Evolutionary conservation across 208 protist species (phyloP).

Genomic region (Vickermania spadyakhi): DNA sequence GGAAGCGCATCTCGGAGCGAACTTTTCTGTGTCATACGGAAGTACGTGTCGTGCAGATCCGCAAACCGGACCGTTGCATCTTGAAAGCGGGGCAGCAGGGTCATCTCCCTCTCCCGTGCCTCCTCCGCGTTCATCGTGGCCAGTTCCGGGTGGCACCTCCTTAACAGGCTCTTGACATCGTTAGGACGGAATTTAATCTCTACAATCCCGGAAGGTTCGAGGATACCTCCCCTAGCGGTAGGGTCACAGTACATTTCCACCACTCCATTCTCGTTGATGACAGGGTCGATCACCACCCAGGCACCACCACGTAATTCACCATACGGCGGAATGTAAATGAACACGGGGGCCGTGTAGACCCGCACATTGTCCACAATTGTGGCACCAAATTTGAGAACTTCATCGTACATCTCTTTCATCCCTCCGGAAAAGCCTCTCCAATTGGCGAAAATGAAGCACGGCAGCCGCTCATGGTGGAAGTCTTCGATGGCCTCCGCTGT

Average conservation of each 20-base stretch:
- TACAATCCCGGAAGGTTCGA: constrained; percentile 93
- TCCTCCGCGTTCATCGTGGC: constrained; percentile 26
- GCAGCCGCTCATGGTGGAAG: constrained; percentile 96
- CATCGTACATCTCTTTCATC: constrained; percentile 98
- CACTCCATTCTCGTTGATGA: constrained; percentile 93
- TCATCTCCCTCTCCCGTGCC: constrained; percentile 31
- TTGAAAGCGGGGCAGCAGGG: constrained; percentile 84
- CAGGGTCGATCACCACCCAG: constrained; percentile 97
- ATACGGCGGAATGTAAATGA: constrained; percentile 96
- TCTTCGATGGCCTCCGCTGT: constrained; percentile 96
- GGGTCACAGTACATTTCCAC: constrained; percentile 98
- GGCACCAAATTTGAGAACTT: constrained; percentile 99
- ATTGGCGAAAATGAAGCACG: constrained; percentile 97
- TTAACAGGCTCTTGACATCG: constrained; percentile 88
- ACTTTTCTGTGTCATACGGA: constrained; percentile 94
- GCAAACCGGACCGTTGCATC: constrained; percentile 94
- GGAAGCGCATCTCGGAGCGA: constrained; percentile 84
- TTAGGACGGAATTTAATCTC: constrained; percentile 95
- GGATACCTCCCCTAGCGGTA: constrained; percentile 88
- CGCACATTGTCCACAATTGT: constrained; percentile 97
- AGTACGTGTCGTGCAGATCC: constrained; percentile 95
- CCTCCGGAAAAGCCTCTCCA: constrained; percentile 98
- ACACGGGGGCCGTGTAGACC: constrained; percentile 92
- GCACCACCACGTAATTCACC: constrained; percentile 96
- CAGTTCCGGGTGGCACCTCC: constrained; percentile 69